A percentile compares a stretch with the other conserved stretches of the same genome.
phyloP scores from a whole-genome alignment of 306 rosid species.

The Biancaea sappan region DNA sequence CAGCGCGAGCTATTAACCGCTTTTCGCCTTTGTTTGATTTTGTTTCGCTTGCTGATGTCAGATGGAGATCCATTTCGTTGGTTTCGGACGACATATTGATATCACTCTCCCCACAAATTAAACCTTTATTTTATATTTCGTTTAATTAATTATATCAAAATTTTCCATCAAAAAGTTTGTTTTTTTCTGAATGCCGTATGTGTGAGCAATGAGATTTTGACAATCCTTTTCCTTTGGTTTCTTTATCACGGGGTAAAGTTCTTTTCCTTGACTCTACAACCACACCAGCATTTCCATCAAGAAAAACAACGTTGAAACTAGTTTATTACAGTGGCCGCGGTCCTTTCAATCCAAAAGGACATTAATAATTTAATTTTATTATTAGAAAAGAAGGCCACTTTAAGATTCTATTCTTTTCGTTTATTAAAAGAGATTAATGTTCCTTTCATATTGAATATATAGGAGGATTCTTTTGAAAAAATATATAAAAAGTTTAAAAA shows the following conservation, averaged over 20 bases:
- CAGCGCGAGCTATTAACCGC: background rate
- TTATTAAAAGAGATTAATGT: no score
- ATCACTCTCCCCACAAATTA: no score
- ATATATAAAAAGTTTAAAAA: no score
- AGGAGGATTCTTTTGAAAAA: no score
- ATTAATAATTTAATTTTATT: no score
- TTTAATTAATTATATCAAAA: background rate
- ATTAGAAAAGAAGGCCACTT: no score
- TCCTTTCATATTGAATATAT: no score
- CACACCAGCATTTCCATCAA: background rate
- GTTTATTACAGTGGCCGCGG: no score
- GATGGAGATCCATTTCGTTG: background rate
- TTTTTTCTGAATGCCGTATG: background rate
- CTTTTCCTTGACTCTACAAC: slow-evolving; percentile 1
- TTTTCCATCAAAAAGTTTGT: background rate
- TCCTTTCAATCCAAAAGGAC: no score
- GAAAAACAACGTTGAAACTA: background rate
- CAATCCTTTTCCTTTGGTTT: slow-evolving; percentile 24
- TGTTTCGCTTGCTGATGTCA: background rate
- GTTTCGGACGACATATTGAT: background rate
- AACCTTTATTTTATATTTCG: slow-evolving; percentile 1
- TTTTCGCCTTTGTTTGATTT: slow-evolving; percentile 7
- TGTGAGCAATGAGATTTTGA: slow-evolving; percentile 38
- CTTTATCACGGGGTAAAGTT: background rate
- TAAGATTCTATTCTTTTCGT: no score